A percentile compares a stretch with the other conserved stretches of the same genome.
These are phyloP conservation scores for Aspergillus bombycis DNA, from an alignment of 2,329 filamentous ascomycete species.

Conservation along the genomic window DNA sequence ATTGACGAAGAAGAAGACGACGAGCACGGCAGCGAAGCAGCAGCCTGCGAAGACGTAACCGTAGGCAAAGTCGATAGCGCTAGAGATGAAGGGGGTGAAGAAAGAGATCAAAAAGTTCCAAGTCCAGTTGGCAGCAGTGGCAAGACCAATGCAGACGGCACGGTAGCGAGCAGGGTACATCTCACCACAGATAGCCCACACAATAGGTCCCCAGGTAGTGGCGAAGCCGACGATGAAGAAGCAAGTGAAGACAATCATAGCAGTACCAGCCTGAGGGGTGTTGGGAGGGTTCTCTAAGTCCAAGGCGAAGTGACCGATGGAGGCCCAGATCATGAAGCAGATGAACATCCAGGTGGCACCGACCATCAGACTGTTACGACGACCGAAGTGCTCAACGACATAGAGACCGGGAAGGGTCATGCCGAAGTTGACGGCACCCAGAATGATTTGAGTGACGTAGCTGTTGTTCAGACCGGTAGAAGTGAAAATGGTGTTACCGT, in stretches of 20 bases:
- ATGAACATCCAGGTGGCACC: conserved; percentile 69
- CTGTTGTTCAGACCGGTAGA: conserved; percentile 68
- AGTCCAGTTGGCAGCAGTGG: conserved; percentile 76
- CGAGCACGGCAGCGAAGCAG: conserved; percentile 64
- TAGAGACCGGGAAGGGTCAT: conserved; percentile 70
- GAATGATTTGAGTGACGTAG: conserved; percentile 69
- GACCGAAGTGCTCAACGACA: conserved; percentile 70
- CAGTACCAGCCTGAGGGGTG: conserved; percentile 58
- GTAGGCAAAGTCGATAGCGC: conserved; percentile 72
- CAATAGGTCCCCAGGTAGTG: conserved; percentile 68
- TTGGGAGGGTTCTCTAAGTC: conserved; percentile 43
- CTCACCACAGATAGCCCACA: conserved; percentile 51
- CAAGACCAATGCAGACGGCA: conserved; percentile 76
- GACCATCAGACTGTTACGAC: conserved; percentile 67
- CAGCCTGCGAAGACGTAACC: conserved; percentile 79
- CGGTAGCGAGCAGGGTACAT: conserved; percentile 56
- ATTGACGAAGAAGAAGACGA: conserved; percentile 78
- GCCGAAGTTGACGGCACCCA: conserved; percentile 69
- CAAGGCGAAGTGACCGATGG: conserved; percentile 56
- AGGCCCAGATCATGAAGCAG: conserved; percentile 65
- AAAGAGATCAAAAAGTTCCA: conserved; percentile 78
- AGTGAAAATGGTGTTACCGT: conserved; percentile 64
- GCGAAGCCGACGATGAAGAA: conserved; percentile 77
- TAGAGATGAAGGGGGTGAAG: conserved; percentile 79
- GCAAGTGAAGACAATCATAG: conserved; percentile 73